Conservation (phyloP, 73 alveolate species). For the Blepharisma stoltei region DNA sequence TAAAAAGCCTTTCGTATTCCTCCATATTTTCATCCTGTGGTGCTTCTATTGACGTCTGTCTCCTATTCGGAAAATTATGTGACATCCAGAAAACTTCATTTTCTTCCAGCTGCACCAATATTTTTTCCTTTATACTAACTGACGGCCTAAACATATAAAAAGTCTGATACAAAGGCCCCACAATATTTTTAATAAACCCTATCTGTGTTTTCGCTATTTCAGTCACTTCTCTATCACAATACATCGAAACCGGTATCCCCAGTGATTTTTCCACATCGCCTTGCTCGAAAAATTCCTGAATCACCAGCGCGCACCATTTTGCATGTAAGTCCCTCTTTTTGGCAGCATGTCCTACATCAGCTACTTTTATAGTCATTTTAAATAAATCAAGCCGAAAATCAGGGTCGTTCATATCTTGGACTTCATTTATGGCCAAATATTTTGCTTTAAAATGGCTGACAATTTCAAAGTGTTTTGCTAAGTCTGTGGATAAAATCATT, state of each 20-base stretch:
- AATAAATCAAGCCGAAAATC: neutral
- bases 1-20: no score
- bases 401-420: neutral
- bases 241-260: conserved; percentile 79
- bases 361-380: neutral
- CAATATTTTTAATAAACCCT: conserved; percentile 90
- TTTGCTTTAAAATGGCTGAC: conserved; percentile 3
- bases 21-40: no score
- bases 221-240: conserved; percentile 90
- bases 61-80: no score
- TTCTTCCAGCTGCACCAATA: no score
- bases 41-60: no score
- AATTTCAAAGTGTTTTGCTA: conserved; percentile 63
- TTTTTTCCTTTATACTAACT: no score
- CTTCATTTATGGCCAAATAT: neutral
- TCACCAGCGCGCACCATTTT: conserved; percentile 76
- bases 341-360: conserved; percentile 28
- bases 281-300: conserved; percentile 72
- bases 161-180: conserved; percentile 65
- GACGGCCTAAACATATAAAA: conserved; percentile 23
- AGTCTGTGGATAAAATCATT: conserved; percentile 80
- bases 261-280: conserved; percentile 88
- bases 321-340: conserved; percentile 32
- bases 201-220: conserved; percentile 79
- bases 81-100: no score